Evolutionary conservation across 768 basidiomycete species (phyloP), one percentile per base, ranked within the genome.

Genomic region (Pulveroboletus ravenelii): DNA sequence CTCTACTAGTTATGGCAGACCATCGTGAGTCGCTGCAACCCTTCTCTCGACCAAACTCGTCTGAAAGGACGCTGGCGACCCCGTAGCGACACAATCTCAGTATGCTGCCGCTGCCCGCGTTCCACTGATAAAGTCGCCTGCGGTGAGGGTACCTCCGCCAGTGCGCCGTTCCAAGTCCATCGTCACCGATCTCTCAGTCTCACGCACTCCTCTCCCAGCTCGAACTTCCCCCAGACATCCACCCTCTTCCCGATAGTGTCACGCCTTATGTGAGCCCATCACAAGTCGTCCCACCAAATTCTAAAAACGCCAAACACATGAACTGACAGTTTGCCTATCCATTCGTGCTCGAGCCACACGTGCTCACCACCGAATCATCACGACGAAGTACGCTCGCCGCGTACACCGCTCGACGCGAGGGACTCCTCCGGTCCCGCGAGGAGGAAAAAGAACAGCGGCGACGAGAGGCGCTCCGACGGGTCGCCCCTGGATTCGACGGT

Each of bases 81-180:
- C 29, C 14, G 41, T 39, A 59, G 61, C 50, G 17, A 54, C 53
- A 14, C 58, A 72, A 77, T 84, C 86, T 6, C 91, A 91, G 57
- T 95, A 95, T 64, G 78, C 84, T 0, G 80, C 88, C 1, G 87
- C 83, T 15, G 75, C 82, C 4, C 76, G 75, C 45, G 84, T 93
- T 2, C 93, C 94, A 0, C 72, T 98, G 41, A 95, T 96, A 68
- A 90, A 94, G 69, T 91, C 90, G 3, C 95, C 93, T 0, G 89
- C 89, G 52, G 78, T 96, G 15, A 84, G 92, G 42, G 82, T 95
- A 3, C 93, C 94, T 2, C 78, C 76, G 57, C 85, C 84, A 10
- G 94, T 94, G 58, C 15, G 77, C 62, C 42, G 10, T 37, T 32
- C 27, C 6, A 29, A 7, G 14, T 17, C 13, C 9, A 17, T 13